Conservation (phyloP, 352 stramenopile genomes). For the Globisporangium mamillatum region DNA sequence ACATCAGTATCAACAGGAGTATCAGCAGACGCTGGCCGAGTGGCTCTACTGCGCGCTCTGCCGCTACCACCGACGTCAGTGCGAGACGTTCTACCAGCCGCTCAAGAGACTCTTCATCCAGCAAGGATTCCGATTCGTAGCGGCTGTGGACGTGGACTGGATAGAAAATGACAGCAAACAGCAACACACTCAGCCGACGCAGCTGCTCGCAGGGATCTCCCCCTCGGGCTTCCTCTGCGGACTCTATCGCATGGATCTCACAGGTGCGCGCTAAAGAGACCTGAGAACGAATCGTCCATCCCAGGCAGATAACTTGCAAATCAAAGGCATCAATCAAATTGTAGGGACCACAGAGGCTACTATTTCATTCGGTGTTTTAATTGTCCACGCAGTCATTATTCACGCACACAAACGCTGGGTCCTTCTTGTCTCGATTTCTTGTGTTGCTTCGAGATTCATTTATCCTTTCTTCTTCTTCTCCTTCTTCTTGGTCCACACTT, state of each 20-base stretch:
- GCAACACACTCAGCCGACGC: neutral
- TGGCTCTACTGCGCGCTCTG: conserved; percentile 18
- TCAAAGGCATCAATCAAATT: neutral
- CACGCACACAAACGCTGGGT: neutral
- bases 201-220: conserved; percentile 3
- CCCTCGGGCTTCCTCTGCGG: conserved; percentile 1
- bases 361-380: conserved; percentile 2
- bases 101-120: conserved; percentile 7
- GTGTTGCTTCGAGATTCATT: neutral
- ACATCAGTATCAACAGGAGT: neutral
- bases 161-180: neutral
- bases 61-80: conserved; percentile 19
- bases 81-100: conserved; percentile 18
- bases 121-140: conserved; percentile 8
- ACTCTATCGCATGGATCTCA: conserved; percentile 7
- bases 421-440: neutral
- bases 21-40: conserved; percentile 7
- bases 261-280: neutral
- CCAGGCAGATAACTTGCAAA: too few relatives aligned
- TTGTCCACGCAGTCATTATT: conserved; percentile 2
- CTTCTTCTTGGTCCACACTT: neutral
- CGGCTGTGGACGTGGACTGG: conserved; percentile 11
- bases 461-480: too few relatives aligned
- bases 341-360: neutral
- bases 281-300: neutral